A percentile compares a stretch with the other conserved stretches of the same genome.
These are phyloP conservation scores for Heliosperma pusillum DNA, from an alignment of 148 eudicot species.

Conservation along the genomic window DNA sequence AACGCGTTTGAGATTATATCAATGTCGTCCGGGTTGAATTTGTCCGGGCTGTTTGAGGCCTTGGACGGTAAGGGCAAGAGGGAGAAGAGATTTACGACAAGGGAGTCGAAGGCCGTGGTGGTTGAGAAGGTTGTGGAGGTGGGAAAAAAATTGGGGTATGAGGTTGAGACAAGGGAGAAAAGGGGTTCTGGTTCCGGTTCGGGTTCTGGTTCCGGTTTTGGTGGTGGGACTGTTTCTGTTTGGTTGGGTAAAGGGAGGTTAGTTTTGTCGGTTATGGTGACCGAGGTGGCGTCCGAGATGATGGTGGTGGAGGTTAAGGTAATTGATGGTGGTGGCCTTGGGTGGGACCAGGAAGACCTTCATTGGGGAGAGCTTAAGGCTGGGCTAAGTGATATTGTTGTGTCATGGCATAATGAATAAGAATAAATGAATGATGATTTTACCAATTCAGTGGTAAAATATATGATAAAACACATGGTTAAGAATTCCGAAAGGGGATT, in stretches of 20 bases:
- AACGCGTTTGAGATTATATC: constrained; percentile 81
- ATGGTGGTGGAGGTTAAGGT: constrained; percentile 57
- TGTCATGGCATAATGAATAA: constrained; percentile 45
- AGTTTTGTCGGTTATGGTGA: constrained; percentile 37
- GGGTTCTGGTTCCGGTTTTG: background rate
- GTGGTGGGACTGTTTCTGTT: constrained; percentile 24
- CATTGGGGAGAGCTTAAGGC: constrained; percentile 56
- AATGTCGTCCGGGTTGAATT: constrained; percentile 69
- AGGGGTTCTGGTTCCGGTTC: constrained; percentile 11
- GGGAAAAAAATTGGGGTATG: constrained; percentile 54
- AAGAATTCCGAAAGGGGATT: background rate
- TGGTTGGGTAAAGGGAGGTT: constrained; percentile 54
- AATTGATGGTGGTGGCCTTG: constrained; percentile 41
- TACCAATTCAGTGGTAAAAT: background rate
- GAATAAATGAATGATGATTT: constrained; percentile 2
- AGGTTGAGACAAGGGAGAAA: constrained; percentile 45
- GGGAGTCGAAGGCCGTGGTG: constrained; percentile 31
- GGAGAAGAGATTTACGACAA: constrained; percentile 55
- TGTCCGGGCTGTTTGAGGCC: constrained; percentile 54
- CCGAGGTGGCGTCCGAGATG: constrained; percentile 49
- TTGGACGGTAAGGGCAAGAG: constrained; percentile 20
- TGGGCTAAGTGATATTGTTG: constrained; percentile 52
- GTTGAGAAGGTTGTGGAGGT: constrained; percentile 49
- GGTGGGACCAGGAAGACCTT: constrained; percentile 33
- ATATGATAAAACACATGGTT: background rate